Evolutionary conservation across 2,329 filamentous ascomycete genomes (phyloP), one percentile per base, ranked within the genome.

Genomic region (Fusarium transvaalense): DNA sequence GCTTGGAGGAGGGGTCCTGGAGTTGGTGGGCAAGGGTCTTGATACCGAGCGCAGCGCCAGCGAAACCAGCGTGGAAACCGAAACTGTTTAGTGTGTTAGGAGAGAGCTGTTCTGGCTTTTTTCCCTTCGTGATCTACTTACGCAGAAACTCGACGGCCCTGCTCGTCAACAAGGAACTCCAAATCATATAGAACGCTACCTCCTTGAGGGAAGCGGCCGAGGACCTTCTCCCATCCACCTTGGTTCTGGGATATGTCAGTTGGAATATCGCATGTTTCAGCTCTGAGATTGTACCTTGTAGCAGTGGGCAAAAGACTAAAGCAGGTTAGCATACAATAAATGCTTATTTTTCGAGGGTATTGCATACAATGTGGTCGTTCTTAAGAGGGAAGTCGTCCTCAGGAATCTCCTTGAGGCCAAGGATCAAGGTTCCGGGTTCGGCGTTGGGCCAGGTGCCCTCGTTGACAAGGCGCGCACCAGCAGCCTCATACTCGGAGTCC

Each of bases 11-110:
- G 43, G 89, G 87, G 79, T 94, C 87, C 42, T 86, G 87, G 66
- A 95, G 84, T 80, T 97, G 93, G 87, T 90, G 92, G 13, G 92
- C 88, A 92, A 94, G 97, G 43, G 89, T 88, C 85, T 94, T 87
- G 38, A 97, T 80, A 27, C 91, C 92, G 52, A 94, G 83, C 10
- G 92, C 92, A 39, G 91, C 87, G 34, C 90, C 89, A 6, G 91
- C 89, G 76, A 92, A 96, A 21, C 92, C 93, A 31, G 92, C 93
- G 64, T 90, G 88, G 79, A 89, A 92, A 15, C 90, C 87, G 73
- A 93, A 93, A 6, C 64, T 67, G 1, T 89, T 14, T 6, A 17
- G 6, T 29, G 4, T 10, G 14, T 64, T 9, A 64, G 51, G 10
- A 21, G 27, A 46, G 5, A 23, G 2, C 13, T 1, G 15, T 27